Evolutionary conservation across 345 rosid species (phyloP).

Genomic region (Populus davidiana): DNA sequence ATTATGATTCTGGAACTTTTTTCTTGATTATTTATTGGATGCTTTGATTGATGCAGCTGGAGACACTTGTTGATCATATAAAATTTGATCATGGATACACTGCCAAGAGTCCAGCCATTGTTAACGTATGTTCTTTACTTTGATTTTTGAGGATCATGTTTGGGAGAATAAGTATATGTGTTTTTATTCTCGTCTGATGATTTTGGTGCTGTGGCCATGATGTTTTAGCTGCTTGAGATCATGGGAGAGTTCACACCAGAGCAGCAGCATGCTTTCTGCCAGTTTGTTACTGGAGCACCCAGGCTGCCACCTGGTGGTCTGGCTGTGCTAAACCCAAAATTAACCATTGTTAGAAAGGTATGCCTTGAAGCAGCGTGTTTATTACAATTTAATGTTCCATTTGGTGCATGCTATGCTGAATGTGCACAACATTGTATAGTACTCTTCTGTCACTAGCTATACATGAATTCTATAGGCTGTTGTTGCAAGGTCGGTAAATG

Average conservation of each 20-base stretch:
- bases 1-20: not conserved
- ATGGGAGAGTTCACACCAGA: slow-evolving; percentile 98
- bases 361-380: not conserved
- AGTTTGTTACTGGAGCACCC: slow-evolving; percentile 99
- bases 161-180: not conserved
- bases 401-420: not conserved
- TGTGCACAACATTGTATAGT: not conserved
- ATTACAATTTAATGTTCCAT: not conserved
- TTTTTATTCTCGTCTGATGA: not conserved
- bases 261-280: slow-evolving; percentile 96
- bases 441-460: not conserved
- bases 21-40: not conserved
- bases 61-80: slow-evolving; percentile 83
- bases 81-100: slow-evolving; percentile 98
- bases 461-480: not conserved
- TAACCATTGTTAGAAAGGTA: slow-evolving; percentile 99
- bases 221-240: slow-evolving; percentile 76
- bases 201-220: slow-evolving; percentile 8
- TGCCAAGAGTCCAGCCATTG: slow-evolving; percentile 88
- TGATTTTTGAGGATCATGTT: not conserved
- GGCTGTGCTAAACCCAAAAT: slow-evolving; percentile 90
- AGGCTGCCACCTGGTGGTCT: slow-evolving; percentile 98
- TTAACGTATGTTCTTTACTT: slow-evolving; percentile 50
- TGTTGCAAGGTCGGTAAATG: not conserved
- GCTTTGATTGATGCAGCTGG: slow-evolving; percentile 53